phyloP scores from a whole-genome alignment of 352 stramenopile species.

The Salisapilia sapeloensis region DNA sequence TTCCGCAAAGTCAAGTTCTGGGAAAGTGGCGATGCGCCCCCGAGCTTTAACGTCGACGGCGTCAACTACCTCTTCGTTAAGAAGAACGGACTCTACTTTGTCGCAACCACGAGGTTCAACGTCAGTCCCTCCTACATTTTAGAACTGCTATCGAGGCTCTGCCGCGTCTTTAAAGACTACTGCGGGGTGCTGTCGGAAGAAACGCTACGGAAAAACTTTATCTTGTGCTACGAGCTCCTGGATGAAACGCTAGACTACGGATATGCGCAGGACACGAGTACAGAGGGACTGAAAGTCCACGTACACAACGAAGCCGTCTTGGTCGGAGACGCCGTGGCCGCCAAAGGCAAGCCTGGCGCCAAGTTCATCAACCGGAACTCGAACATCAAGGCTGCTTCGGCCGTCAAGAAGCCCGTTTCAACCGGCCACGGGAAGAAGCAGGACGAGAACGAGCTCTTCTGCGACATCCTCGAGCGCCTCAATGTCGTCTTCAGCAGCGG shows the following conservation, averaged over 20 bases:
- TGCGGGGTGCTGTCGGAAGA: conserved; percentile 97
- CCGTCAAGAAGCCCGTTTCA: conserved; percentile 80
- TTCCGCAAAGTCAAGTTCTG: conserved; percentile 99
- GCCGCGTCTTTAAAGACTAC: conserved; percentile 99
- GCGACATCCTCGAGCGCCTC: conserved; percentile 96
- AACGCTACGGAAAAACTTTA: conserved; percentile 99
- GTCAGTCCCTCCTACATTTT: conserved; percentile 91
- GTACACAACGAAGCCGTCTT: conserved; percentile 98
- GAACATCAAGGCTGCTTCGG: conserved; percentile 65
- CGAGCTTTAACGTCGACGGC: conserved; percentile 94
- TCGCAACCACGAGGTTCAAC: conserved; percentile 93
- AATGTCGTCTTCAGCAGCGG: conserved; percentile 95
- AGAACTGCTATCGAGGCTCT: conserved; percentile 88
- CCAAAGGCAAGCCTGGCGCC: conserved; percentile 84
- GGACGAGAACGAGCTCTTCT: conserved; percentile 98
- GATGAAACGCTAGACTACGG: conserved; percentile 99
- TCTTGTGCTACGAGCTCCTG: conserved; percentile 97
- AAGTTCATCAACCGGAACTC: conserved; percentile 71
- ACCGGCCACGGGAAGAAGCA: conserved; percentile 69
- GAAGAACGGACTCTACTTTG: conserved; percentile 97
- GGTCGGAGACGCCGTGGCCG: conserved; percentile 58
- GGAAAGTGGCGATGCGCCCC: conserved; percentile 91
- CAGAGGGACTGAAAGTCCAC: conserved; percentile 94
- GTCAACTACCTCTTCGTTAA: conserved; percentile 97
- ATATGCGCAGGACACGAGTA: conserved; percentile 95